phyloP scores from a whole-genome alignment of 345 rosid species.

The Laguncularia racemosa region DNA sequence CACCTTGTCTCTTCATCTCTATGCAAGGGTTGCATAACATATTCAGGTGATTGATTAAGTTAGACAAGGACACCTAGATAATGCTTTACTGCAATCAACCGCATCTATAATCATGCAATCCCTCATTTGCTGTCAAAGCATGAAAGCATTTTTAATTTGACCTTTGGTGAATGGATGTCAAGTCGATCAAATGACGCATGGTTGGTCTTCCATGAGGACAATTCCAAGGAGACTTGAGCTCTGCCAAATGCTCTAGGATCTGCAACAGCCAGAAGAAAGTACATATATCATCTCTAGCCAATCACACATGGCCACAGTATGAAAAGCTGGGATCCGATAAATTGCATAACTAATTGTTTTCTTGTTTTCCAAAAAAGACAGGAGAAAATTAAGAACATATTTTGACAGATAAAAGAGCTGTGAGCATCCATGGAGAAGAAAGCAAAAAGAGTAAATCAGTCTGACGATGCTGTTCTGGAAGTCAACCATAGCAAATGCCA shows the following conservation, averaged over 20 bases:
- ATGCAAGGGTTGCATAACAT: too few species aligned
- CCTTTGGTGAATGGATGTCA: conserved; percentile 36
- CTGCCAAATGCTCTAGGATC: conserved; percentile 80
- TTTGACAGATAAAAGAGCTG: too few species aligned
- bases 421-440: too few species aligned
- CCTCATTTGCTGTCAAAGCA: not conserved
- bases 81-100: too few species aligned
- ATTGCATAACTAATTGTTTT: too few species aligned
- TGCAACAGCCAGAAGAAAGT: conserved; percentile 12
- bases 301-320: too few species aligned
- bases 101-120: not conserved
- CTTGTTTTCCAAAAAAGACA: too few species aligned
- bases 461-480: not conserved
- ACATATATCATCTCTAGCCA: not conserved
- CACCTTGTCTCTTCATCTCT: too few species aligned
- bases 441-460: not conserved
- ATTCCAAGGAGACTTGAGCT: conserved; percentile 94
- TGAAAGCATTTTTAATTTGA: not conserved
- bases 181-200: conserved; percentile 91
- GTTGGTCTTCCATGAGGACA: conserved; percentile 99
- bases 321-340: too few species aligned
- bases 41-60: too few species aligned
- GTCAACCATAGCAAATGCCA: not conserved
- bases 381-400: too few species aligned
- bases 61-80: too few species aligned